A percentile compares a stretch with the other conserved stretches of the same genome.
These are phyloP conservation scores for Lactifluus echinatus DNA, from an alignment of 768 basidiomycete species.

Conservation along the genomic window DNA sequence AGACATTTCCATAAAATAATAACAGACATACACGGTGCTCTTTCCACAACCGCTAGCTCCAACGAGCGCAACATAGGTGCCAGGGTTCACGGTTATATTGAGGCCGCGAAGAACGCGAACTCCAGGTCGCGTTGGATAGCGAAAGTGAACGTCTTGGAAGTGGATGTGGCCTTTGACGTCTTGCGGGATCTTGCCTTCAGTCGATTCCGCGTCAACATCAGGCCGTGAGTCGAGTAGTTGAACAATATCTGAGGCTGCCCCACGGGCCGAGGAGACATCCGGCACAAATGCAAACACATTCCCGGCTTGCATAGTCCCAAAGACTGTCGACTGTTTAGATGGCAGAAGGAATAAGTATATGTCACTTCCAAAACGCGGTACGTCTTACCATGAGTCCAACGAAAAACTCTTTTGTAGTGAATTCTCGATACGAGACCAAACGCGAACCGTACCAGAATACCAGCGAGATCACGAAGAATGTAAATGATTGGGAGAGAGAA, in stretches of 20 bases:
- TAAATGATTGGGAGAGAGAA: slow-evolving; percentile 60
- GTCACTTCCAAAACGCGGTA: not conserved
- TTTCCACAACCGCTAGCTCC: slow-evolving; percentile 74
- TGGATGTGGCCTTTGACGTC: slow-evolving; percentile 50
- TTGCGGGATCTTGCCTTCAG: slow-evolving; percentile 45
- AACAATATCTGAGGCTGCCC: slow-evolving; percentile 66
- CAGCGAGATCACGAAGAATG: slow-evolving; percentile 78
- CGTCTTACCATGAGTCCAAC: slow-evolving; percentile 67
- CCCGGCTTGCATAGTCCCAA: slow-evolving; percentile 78
- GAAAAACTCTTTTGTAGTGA: slow-evolving; percentile 62
- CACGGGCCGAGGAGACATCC: slow-evolving; percentile 72
- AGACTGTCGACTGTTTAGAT: slow-evolving; percentile 46
- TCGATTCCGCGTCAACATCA: slow-evolving; percentile 70
- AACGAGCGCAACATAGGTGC: slow-evolving; percentile 70
- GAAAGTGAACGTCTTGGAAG: slow-evolving; percentile 73
- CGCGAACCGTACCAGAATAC: slow-evolving; percentile 68
- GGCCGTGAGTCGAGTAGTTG: slow-evolving; percentile 59
- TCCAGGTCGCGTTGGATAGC: slow-evolving; percentile 77
- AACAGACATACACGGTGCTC: slow-evolving; percentile 67
- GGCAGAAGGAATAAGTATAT: not conserved
- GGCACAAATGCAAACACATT: slow-evolving; percentile 77
- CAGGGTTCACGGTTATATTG: slow-evolving; percentile 55
- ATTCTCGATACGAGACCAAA: slow-evolving; percentile 49
- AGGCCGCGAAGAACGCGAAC: slow-evolving; percentile 74
- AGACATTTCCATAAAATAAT: too few relatives aligned